A percentile compares a stretch with the other conserved stretches of the same genome.
phyloP scores from a whole-genome alignment of 2,329 filamentous ascomycete genomes.

The Davidsoniella neocaledoniae region DNA sequence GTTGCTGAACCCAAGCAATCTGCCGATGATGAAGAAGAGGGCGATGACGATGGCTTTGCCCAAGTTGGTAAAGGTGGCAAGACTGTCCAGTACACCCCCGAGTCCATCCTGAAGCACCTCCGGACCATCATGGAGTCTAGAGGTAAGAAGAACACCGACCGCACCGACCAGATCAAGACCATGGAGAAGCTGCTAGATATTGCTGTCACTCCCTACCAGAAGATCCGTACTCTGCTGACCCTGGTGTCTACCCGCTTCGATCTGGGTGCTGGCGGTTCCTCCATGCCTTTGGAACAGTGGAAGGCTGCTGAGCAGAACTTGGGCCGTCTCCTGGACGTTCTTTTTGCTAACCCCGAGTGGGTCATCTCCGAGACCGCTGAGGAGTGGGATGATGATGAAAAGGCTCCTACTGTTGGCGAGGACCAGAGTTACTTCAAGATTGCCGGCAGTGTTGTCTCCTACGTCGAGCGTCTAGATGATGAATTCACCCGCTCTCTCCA shows the following conservation, averaged over 20 bases:
- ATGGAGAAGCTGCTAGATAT: conserved; percentile 96
- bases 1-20: conserved; percentile 33
- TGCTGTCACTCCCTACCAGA: conserved; percentile 78
- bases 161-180: conserved; percentile 80
- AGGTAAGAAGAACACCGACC: conserved; percentile 98
- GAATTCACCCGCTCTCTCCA: conserved; percentile 95
- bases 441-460: conserved; percentile 85
- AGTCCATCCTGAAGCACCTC: conserved; percentile 96
- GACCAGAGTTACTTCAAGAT: conserved; percentile 77
- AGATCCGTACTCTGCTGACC: conserved; percentile 78
- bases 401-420: conserved; percentile 55
- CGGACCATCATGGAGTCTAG: conserved; percentile 84
- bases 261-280: conserved; percentile 55
- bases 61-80: conserved; percentile 81
- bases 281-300: conserved; percentile 95
- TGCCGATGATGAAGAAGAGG: conserved; percentile 26
- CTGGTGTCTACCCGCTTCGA: conserved; percentile 92
- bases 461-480: conserved; percentile 87
- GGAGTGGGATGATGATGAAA: conserved; percentile 98
- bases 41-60: conserved; percentile 73
- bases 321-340: conserved; percentile 54
- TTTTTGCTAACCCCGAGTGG: conserved; percentile 65
- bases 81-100: conserved; percentile 79
- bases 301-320: conserved; percentile 86
- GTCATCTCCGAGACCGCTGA: conserved; percentile 83